phyloP scores from a whole-genome alignment of 139 green algal species.

The Ettlia oleoabundans region DNA sequence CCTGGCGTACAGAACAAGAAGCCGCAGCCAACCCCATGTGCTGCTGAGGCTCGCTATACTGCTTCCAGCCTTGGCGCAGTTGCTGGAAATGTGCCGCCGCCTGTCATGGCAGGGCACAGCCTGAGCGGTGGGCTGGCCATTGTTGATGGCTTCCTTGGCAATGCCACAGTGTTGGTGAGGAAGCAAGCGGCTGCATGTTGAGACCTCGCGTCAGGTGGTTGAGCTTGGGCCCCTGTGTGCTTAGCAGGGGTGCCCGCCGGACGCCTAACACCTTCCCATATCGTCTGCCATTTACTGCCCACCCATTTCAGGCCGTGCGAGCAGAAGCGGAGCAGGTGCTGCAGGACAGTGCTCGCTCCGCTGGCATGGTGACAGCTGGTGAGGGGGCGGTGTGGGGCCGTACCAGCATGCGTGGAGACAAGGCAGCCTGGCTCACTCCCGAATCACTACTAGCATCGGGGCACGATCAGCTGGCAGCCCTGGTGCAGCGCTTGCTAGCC shows the following conservation, averaged over 20 bases:
- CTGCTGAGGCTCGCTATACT: too few relatives aligned
- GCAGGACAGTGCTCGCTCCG: neutral
- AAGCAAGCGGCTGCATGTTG: too few relatives aligned
- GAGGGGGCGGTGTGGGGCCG: neutral
- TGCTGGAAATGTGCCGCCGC: neutral
- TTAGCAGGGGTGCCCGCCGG: too few relatives aligned
- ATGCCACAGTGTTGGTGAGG: too few relatives aligned
- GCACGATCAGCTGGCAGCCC: neutral
- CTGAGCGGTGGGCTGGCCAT: neutral
- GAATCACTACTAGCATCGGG: neutral
- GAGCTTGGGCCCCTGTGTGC: neutral
- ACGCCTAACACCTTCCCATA: too few relatives aligned
- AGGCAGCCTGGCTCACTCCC: neutral
- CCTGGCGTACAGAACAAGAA: neutral
- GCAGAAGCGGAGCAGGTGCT: neutral
- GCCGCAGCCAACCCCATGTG: too few relatives aligned
- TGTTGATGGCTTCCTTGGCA: neutral
- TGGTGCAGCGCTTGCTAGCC: neutral
- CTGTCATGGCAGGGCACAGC: neutral
- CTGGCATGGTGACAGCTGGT: conserved; percentile 2
- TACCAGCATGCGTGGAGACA: neutral
- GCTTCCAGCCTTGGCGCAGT: too few relatives aligned
- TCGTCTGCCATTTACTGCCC: neutral
- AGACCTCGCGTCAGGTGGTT: neutral
- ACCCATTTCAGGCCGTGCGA: neutral